These are phyloP conservation scores for Colletotrichum sansevieriae DNA, from an alignment of 2,329 filamentous ascomycete genomes.

Conservation along the genomic window DNA sequence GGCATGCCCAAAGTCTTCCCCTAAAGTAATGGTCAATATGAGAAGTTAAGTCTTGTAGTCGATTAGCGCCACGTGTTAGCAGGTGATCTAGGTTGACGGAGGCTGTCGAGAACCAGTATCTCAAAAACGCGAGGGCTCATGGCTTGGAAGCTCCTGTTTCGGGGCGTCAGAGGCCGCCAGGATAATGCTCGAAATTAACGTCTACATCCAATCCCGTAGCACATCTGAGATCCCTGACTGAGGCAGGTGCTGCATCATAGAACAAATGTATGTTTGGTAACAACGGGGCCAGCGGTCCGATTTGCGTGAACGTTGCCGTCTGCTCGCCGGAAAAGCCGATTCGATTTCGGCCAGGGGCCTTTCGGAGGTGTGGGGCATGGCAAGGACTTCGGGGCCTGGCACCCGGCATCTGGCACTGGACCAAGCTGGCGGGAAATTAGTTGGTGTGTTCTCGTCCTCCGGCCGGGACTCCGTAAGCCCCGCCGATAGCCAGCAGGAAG, in stretches of 20 bases:
- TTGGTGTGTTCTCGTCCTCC: too few species aligned
- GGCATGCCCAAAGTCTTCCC: background rate
- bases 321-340: background rate
- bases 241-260: conserved; percentile 43
- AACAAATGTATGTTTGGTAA: conserved; percentile 45
- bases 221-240: conserved; percentile 44
- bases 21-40: background rate
- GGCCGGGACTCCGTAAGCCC: too few species aligned
- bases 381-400: background rate
- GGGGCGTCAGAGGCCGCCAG: background rate
- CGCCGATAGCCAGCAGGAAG: too few species aligned
- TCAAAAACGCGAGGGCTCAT: conserved; percentile 47
- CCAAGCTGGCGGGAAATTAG: too few species aligned
- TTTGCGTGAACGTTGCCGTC: conserved; percentile 13
- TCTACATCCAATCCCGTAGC: conserved; percentile 45
- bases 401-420: too few species aligned
- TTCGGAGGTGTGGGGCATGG: background rate
- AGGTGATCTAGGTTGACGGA: conserved; percentile 50
- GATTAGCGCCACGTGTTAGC: conserved; percentile 41
- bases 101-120: conserved; percentile 46
- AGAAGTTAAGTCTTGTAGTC: conserved; percentile 19
- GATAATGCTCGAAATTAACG: background rate
- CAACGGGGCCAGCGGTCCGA: conserved; percentile 16
- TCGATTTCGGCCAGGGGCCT: background rate
- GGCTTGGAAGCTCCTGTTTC: background rate